A percentile compares a stretch with the other conserved stretches of the same genome.
phyloP scores from a whole-genome alignment of 768 basidiomycete genomes.

The Amyloporia xantha region DNA sequence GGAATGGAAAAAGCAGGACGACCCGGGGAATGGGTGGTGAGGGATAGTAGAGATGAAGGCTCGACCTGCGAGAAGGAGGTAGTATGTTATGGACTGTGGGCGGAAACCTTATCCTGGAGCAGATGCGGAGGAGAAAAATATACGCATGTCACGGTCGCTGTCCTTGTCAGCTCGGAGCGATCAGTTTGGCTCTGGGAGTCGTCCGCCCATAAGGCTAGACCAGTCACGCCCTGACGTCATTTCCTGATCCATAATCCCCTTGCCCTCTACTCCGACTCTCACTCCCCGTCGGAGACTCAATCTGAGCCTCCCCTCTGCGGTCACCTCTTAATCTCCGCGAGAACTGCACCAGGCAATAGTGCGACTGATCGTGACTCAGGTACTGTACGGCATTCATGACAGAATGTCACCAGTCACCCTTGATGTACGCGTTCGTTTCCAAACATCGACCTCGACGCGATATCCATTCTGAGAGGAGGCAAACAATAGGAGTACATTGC shows the following conservation, averaged over 20 bases:
- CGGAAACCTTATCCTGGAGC: not conserved
- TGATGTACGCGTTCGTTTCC: too few relatives aligned
- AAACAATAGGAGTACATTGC: conserved; percentile 3
- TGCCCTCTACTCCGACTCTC: too few relatives aligned
- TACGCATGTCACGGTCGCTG: not conserved
- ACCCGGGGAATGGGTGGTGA: not conserved
- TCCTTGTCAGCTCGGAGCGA: not conserved
- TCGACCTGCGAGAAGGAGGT: not conserved
- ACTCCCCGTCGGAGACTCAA: too few relatives aligned
- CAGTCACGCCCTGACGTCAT: not conserved
- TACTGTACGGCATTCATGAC: too few relatives aligned
- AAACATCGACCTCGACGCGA: too few relatives aligned
- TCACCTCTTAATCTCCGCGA: too few relatives aligned
- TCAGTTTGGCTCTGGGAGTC: too few relatives aligned
- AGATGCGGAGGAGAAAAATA: not conserved
- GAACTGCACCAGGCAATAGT: too few relatives aligned
- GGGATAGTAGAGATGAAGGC: not conserved
- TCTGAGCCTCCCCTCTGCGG: not conserved
- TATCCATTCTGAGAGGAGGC: conserved; percentile 12
- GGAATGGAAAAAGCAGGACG: not conserved
- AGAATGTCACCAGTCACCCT: too few relatives aligned
- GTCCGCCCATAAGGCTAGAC: too few relatives aligned
- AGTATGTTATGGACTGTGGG: not conserved
- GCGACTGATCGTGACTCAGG: too few relatives aligned
- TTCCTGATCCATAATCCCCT: too few relatives aligned